Base-by-base conservation (phyloP, 331 rosid species). In the Malus hybrid region DNA sequence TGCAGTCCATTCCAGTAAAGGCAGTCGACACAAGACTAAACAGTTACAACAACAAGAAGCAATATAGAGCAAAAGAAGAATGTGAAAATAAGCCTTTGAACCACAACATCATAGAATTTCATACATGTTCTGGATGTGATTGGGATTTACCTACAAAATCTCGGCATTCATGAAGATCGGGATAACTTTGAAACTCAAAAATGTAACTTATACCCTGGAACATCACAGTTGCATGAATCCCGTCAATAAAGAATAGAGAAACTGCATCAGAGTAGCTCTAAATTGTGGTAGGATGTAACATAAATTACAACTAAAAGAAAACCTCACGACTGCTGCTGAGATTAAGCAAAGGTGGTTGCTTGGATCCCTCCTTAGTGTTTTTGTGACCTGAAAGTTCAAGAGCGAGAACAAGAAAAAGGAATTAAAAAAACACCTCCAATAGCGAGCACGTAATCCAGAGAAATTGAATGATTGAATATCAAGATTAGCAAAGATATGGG, bases 301-400 rank as follows among this genome's bases (percentile, higher is more conserved):
- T 2, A 28, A 15, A 14, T 15, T 36, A 27, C n/a, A 72, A 82
- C 52, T 4, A 60, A 52, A 71, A 71, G 55, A 63, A 72, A 82
- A 94, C 98, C 99, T 92, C 88, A 60, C 78, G 57, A 52, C 57
- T 82, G 72, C 76, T 86, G 39, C 80, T 55, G 67, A 94, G 93
- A 78, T 94, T 92, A 75, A 94, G 92, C 97, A 89, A 90, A 19
- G 99, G 96, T 27, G 97, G 93, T 83, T 89, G 85, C 77, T 87
- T 85, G 70, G 99, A 86, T 69, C 96, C 97, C 89, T 92, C 99
- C 81, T 90, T 92, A 4, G 97, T 92, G 83, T 80, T 75, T 77
- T 86, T 94, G 72, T 88, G 93, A 76, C 86, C 98, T 94, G 84
- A 75, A 77, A 36, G 68, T 79, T 57, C 69, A 46, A 31, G 63